Evolutionary conservation across 148 eudicot genomes (phyloP), one percentile per base, ranked within the genome.

Genomic region (Persicaria tinctoria): DNA sequence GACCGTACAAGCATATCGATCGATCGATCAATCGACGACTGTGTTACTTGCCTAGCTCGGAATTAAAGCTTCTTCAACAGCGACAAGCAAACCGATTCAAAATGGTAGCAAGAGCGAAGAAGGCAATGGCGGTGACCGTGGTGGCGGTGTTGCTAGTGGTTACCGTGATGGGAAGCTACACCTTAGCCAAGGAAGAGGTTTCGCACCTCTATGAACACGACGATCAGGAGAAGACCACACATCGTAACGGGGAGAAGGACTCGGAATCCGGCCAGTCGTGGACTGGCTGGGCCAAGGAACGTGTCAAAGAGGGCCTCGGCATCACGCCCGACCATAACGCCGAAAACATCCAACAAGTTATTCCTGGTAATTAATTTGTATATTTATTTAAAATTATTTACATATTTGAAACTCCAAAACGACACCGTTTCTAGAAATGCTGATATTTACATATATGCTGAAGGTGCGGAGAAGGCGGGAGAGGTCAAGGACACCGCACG

Each of bases 211-310:
- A 41, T 18, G 48, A 66, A 32, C 3, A 32, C 41, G 41, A 1
- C 1, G 41, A 32, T 32, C 41, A 32, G 0, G 68, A 60, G 17
- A 66, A 13, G 48, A 17, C 70, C 5, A 44, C 8, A 4, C 5
- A 8, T 1, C 47, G 6, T 41, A 48, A 66, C 44, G 70, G 5
- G 1, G 47, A 66, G 17, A 14, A 14, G 47, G 47, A 17, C 53
- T 9, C 53, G 12, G 53, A 50, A 7, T 2, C 53, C 53, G 12
- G 12, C 3, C 41, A 66, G 16, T 66, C 70, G 0, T 66, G 70
- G 70, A 8, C 70, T 3, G 70, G 70, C 0, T 66, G 70, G 70
- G 70, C 70, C 18, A 66, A 66, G 70, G 70, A 66, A 44, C 46
- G 12, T 11, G 70, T 66, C 70, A 66, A 66, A 8, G 70, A 66